Evolutionary conservation across 768 basidiomycete species (phyloP).

Genomic region (Phlebiopsis gigantea): DNA sequence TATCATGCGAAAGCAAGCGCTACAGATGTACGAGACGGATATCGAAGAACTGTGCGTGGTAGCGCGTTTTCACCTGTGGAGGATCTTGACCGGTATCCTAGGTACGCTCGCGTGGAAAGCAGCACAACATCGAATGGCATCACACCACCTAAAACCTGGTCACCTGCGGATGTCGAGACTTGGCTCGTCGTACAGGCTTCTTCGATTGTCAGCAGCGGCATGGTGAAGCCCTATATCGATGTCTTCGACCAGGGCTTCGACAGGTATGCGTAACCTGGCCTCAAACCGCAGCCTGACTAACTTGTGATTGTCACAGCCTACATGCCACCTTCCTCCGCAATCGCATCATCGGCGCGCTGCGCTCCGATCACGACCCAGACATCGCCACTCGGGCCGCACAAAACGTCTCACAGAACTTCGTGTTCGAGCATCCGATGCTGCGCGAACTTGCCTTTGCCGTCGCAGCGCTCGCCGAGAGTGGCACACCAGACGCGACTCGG

Average conservation of each 20-base stretch:
- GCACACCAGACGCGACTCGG: not conserved
- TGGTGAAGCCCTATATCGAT: conserved; percentile 9
- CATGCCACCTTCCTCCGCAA: conserved; percentile 13
- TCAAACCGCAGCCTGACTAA: not conserved
- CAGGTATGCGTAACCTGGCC: not conserved
- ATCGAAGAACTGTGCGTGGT: conserved; percentile 39
- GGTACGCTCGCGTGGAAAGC: conserved; percentile 12
- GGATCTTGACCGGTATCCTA: not conserved
- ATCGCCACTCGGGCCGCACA: not conserved
- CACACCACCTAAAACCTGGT: conserved; percentile 10
- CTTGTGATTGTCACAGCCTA: not conserved
- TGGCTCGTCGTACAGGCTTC: conserved; percentile 13
- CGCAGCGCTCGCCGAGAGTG: not conserved
- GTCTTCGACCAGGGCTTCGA: conserved; percentile 29
- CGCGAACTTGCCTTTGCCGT: not conserved
- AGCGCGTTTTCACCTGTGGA: conserved; percentile 7
- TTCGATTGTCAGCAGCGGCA: not conserved
- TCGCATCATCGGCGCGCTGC: conserved; percentile 9
- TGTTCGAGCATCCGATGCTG: conserved; percentile 9
- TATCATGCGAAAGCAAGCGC: conserved; percentile 34
- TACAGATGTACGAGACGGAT: conserved; percentile 37
- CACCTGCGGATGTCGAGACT: conserved; percentile 1
- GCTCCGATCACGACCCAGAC: not conserved
- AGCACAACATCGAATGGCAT: conserved; percentile 6
- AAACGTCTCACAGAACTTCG: conserved; percentile 5